phyloP scores from a whole-genome alignment of 2,329 filamentous ascomycete genomes.

The Pseudomassariella vexata region DNA sequence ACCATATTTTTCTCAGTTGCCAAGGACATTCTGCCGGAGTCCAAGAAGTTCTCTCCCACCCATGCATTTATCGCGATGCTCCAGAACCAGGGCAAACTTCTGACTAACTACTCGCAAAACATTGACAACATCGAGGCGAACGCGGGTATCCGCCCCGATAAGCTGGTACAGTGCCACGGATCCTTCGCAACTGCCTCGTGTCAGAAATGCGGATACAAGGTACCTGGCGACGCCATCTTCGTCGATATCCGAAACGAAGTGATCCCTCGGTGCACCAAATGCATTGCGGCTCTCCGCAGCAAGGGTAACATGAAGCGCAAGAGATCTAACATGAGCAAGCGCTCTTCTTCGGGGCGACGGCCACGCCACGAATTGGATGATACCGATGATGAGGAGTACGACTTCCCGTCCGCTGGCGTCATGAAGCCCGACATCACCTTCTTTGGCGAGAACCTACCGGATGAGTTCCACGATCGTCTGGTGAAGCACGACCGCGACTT shows the following conservation, averaged over 20 bases:
- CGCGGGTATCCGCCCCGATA: slow-evolving; percentile 74
- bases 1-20: slow-evolving; percentile 87
- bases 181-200: slow-evolving; percentile 92
- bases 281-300: slow-evolving; percentile 49
- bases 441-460: slow-evolving; percentile 86
- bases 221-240: slow-evolving; percentile 73
- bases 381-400: slow-evolving; percentile 49
- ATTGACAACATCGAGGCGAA: slow-evolving; percentile 93
- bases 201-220: slow-evolving; percentile 70
- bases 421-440: slow-evolving; percentile 99
- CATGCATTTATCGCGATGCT: slow-evolving; percentile 90
- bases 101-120: slow-evolving; percentile 98
- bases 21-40: slow-evolving; percentile 77
- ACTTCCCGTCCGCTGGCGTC: slow-evolving; percentile 65
- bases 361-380: slow-evolving; percentile 40
- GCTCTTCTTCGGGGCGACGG: slow-evolving; percentile 22
- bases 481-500: slow-evolving; percentile 73
- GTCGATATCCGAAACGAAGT: slow-evolving; percentile 68
- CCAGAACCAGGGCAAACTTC: slow-evolving; percentile 79
- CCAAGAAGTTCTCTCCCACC: slow-evolving; percentile 79
- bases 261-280: slow-evolving; percentile 73
- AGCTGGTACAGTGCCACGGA: slow-evolving; percentile 92
- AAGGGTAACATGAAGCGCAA: slow-evolving; percentile 50
- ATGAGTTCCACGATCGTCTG: slow-evolving; percentile 74
- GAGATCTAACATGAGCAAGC: slow-evolving; percentile 42